Evolutionary conservation across 768 basidiomycete genomes (phyloP).

Genomic region (Cystobasidium onofrii): DNA sequence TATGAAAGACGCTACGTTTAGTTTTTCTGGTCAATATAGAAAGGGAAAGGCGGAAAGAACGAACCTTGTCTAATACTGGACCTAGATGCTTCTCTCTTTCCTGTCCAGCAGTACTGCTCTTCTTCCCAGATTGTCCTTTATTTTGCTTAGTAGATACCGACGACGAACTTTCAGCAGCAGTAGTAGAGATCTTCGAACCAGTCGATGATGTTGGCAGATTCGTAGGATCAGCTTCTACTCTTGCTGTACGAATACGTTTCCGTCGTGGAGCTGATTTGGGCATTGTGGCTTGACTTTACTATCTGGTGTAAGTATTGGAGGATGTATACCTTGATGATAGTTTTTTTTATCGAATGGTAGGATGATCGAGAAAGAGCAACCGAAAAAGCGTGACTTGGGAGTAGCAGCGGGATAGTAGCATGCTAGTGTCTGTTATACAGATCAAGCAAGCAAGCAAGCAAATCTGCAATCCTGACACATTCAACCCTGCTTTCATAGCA

Average conservation of each 20-base stretch:
- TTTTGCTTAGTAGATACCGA: not conserved
- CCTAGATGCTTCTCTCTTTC: slow-evolving; percentile 1
- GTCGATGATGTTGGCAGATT: not conserved
- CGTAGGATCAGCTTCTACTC: slow-evolving; percentile 3
- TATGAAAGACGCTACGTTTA: not conserved
- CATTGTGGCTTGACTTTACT: not conserved
- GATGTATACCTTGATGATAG: too few species aligned
- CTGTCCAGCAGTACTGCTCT: not conserved
- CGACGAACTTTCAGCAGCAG: not conserved
- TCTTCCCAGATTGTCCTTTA: not conserved
- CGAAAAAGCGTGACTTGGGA: not conserved
- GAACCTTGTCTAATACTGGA: not conserved
- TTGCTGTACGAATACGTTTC: not conserved
- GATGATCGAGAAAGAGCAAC: not conserved
- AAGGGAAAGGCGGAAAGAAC: not conserved
- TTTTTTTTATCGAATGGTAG: too few species aligned
- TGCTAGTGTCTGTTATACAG: not conserved
- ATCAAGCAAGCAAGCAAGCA: not conserved
- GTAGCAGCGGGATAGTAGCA: not conserved
- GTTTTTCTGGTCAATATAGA: too few species aligned
- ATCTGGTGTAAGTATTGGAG: too few species aligned
- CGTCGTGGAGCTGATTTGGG: not conserved
- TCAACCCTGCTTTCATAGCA: too few species aligned
- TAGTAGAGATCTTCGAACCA: not conserved
- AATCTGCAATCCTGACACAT: not conserved